phyloP scores from a whole-genome alignment of 768 basidiomycete species.

The Tricholomella constricta region DNA sequence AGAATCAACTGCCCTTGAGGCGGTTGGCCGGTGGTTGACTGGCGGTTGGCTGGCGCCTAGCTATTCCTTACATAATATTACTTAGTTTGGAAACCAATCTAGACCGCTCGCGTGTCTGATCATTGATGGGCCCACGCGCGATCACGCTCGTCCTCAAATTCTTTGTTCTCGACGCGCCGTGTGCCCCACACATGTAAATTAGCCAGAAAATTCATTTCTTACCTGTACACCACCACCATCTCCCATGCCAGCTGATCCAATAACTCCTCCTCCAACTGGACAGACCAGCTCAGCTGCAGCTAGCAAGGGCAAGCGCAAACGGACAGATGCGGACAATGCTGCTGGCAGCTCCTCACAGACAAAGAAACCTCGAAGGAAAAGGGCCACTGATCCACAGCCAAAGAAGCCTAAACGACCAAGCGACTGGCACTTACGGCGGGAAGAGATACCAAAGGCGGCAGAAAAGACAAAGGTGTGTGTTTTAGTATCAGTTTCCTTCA shows the following conservation, averaged over 20 bases:
- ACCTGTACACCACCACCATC: background rate
- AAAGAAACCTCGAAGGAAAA: constrained; percentile 9
- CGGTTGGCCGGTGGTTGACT: background rate
- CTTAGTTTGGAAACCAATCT: too few relatives aligned
- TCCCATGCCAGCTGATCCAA: background rate
- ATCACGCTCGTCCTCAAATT: background rate
- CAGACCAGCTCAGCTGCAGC: too few relatives aligned
- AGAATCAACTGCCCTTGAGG: too few relatives aligned
- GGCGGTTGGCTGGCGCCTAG: background rate
- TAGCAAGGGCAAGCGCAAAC: constrained; percentile 3
- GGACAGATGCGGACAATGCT: background rate
- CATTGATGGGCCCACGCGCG: too few relatives aligned
- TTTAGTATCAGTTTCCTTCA: background rate
- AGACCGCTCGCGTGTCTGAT: too few relatives aligned
- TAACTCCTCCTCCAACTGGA: background rate
- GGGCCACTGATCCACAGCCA: background rate
- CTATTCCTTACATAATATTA: background rate
- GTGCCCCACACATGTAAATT: constrained; percentile 2
- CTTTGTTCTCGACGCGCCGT: constrained; percentile 7
- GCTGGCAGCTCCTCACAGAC: background rate
- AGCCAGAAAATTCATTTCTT: background rate
- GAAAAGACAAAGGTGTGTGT: constrained; percentile 12
- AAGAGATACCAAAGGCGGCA: constrained; percentile 11
- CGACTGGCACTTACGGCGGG: constrained; percentile 12
- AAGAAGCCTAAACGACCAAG: constrained; percentile 15